Base-by-base conservation (phyloP, 257 asterid genomes). In the Forsythia suspensa region DNA sequence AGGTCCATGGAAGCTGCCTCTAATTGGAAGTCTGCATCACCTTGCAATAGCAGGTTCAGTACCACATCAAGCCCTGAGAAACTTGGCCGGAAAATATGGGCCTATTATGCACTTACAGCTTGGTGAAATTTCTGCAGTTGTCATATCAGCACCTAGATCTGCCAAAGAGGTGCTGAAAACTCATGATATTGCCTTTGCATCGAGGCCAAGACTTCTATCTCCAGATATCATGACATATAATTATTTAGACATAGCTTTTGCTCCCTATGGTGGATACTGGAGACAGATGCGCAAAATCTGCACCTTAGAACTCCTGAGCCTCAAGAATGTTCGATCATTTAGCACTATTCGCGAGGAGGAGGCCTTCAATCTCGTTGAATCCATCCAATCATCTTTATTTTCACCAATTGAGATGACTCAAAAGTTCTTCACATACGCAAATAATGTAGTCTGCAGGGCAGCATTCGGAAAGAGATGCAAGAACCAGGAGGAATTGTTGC, bases 251-350 rank as follows among this genome's bases (percentile, higher is more conserved):
- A 67, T 84, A 0, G 84, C 78, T 2, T 74, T 44, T 7, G 75
- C 84, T 24, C 84, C 87, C 13, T 77, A 84, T 20, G 87, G 87
- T 8, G 52, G 18, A 8, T 69, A 77, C 72, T 80, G 82, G 87
- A 84, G 87, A 70, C 84, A 84, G 20, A 6, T 80, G 65, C 57
- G 79, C 3, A 81, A 77, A 37, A 34, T 84, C 8, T 77, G 82
- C n/a, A 70, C 71, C 15, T n/a, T 74, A 2, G 82, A 84, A 66
- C 82, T 80, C 65, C 57, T 84, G 10, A 75, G 65, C 57, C 24
- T 57, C 2, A 78, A 80, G 44, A 71, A 69, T 7, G 73, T 80
- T 34, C 63, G 18, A 3, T 42, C 82, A 6, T 80, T 77, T 8
- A 11, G 34, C 24, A n/a, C 43, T 6, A 71, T 72, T 21, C 12